Evolutionary conservation across 768 basidiomycete genomes (phyloP).

Genomic region (Leccinum disarticulatum): DNA sequence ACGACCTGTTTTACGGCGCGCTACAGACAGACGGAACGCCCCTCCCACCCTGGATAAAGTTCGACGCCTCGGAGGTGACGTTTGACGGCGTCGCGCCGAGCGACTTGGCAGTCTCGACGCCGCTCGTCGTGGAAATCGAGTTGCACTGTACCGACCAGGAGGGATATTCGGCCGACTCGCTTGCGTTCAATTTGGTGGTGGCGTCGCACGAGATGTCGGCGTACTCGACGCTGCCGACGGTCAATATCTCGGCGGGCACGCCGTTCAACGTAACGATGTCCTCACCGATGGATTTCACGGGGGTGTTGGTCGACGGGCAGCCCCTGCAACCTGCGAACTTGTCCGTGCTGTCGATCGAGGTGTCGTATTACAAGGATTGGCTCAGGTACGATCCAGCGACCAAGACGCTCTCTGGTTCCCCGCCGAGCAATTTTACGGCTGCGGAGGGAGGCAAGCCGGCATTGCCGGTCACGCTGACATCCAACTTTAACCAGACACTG

Average conservation of each 20-base stretch:
- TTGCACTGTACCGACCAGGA: constrained; percentile 71
- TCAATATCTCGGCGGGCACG: constrained; percentile 67
- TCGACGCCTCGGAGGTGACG: constrained; percentile 65
- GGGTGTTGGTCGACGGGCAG: constrained; percentile 61
- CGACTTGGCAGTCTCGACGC: constrained; percentile 38
- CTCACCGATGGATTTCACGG: constrained; percentile 59
- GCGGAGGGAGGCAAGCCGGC: constrained; percentile 32
- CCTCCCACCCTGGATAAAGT: constrained; percentile 75
- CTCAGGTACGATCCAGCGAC: constrained; percentile 56
- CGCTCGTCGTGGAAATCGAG: constrained; percentile 47
- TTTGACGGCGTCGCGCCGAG: constrained; percentile 76
- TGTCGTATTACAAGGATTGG: constrained; percentile 55
- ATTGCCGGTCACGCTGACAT: constrained; percentile 62
- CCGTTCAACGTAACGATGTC: constrained; percentile 51
- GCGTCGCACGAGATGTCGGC: constrained; percentile 67
- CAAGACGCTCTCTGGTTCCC: constrained; percentile 62
- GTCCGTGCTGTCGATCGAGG: constrained; percentile 55
- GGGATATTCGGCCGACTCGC: constrained; percentile 62
- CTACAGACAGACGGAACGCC: constrained; percentile 64
- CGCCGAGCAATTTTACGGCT: constrained; percentile 45
- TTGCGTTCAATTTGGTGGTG: constrained; percentile 66
- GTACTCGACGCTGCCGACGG: constrained; percentile 49
- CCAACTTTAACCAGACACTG: constrained; percentile 67
- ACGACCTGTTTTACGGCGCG: constrained; percentile 61
- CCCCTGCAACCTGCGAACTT: constrained; percentile 61